These are phyloP conservation scores for Mayamaea pseudoterrestris DNA, from an alignment of 108 stramenopile species.

Conservation along the genomic window DNA sequence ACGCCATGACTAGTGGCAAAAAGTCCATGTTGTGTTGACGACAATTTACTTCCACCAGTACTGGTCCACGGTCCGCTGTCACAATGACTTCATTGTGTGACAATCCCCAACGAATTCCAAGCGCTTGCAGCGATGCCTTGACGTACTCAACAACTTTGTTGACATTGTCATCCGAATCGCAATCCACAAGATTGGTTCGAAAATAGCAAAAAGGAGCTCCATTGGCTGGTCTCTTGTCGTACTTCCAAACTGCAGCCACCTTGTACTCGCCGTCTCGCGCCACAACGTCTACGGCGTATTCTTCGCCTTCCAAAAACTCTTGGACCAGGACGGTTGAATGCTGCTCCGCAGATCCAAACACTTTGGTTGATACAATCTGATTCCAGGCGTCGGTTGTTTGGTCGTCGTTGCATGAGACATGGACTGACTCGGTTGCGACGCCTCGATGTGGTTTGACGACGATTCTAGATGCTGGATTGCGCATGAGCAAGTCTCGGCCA, in stretches of 20 bases:
- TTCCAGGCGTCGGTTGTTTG: conserved; percentile 62
- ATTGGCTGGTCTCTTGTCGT: conserved; percentile 87
- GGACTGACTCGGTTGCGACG: conserved; percentile 89
- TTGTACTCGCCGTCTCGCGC: conserved; percentile 80
- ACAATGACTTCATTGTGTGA: conserved; percentile 72
- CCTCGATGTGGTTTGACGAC: conserved; percentile 83
- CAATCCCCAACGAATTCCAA: conserved; percentile 59
- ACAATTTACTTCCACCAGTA: conserved; percentile 79
- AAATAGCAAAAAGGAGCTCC: conserved; percentile 80
- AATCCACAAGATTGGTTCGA: conserved; percentile 65
- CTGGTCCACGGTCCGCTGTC: conserved; percentile 24
- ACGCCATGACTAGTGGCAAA: conserved; percentile 59
- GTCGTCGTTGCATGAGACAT: conserved; percentile 49
- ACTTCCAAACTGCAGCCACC: conserved; percentile 90
- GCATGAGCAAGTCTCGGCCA: conserved; percentile 20
- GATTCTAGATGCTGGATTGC: not conserved
- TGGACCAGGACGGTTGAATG: conserved; percentile 74
- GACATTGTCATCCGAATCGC: conserved; percentile 15
- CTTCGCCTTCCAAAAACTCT: conserved; percentile 67
- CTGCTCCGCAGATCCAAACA: conserved; percentile 59
- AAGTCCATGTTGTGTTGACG: conserved; percentile 85
- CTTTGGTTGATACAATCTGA: conserved; percentile 53
- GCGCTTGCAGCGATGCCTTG: conserved; percentile 35
- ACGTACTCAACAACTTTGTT: conserved; percentile 42
- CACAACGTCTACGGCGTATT: conserved; percentile 90